phyloP scores from a whole-genome alignment of 2,329 filamentous ascomycete species.

The Trichoderma guizhouense region DNA sequence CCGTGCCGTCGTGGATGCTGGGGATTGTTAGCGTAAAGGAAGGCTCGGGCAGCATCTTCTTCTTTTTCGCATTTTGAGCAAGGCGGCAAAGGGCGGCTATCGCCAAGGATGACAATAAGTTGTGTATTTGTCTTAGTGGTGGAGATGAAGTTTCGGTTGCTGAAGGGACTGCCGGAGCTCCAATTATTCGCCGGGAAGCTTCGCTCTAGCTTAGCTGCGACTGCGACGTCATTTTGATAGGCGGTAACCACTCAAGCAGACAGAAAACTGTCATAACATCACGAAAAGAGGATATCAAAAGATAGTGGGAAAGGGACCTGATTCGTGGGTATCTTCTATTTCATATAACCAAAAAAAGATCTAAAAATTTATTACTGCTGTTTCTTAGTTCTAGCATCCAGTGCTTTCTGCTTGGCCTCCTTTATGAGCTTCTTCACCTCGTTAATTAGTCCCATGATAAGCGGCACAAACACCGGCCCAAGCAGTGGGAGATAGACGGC shows the following conservation, averaged over 20 bases:
- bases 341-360: not conserved
- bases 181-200: not conserved
- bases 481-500: conserved; percentile 91
- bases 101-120: not conserved
- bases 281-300: not conserved
- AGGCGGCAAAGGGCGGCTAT: not conserved
- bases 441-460: conserved; percentile 79
- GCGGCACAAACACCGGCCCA: conserved; percentile 84
- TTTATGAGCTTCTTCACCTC: conserved; percentile 66
- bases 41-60: conserved; percentile 53
- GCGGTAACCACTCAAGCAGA: not conserved
- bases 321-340: conserved; percentile 18
- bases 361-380: conserved; percentile 25
- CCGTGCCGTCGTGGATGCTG: conserved; percentile 73
- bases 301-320: not conserved
- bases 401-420: conserved; percentile 43
- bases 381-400: conserved; percentile 40
- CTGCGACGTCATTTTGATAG: not conserved
- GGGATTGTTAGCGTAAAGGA: conserved; percentile 72
- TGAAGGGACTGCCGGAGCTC: not conserved
- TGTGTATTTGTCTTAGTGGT: not conserved
- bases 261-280: not conserved
- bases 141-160: conserved; percentile 4
- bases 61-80: conserved; percentile 15
- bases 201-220: conserved; percentile 1